Evolutionary conservation across 441 rosid genomes (phyloP).

Genomic region (Gossypium laxum): DNA sequence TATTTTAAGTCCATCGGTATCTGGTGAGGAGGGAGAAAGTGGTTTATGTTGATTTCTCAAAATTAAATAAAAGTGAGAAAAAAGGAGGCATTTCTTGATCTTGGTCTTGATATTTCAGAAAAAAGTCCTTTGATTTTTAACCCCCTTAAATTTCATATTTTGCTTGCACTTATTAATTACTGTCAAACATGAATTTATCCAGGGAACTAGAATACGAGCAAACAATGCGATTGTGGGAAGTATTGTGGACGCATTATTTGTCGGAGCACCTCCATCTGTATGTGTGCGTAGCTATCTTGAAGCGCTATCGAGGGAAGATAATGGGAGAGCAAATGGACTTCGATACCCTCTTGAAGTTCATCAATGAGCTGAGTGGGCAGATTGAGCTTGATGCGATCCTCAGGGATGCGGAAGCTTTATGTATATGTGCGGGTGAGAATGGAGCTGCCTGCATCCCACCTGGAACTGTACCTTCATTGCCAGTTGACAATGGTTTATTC

Average conservation of each 20-base stretch:
- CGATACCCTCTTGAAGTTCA: slow-evolving; percentile 88
- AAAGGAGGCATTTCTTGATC: neutral
- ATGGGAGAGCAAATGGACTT: slow-evolving; percentile 94
- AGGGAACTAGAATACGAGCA: slow-evolving; percentile 83
- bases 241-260: slow-evolving; percentile 75
- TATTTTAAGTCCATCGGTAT: neutral
- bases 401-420: slow-evolving; percentile 89
- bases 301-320: slow-evolving; percentile 73
- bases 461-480: slow-evolving; percentile 86
- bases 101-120: neutral
- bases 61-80: neutral
- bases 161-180: neutral
- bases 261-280: slow-evolving; percentile 89
- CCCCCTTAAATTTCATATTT: neutral
- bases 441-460: slow-evolving; percentile 90
- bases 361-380: slow-evolving; percentile 76
- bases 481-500: slow-evolving; percentile 43
- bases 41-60: neutral
- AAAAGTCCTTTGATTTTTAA: neutral
- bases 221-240: slow-evolving; percentile 90
- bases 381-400: slow-evolving; percentile 60
- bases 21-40: neutral
- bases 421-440: slow-evolving; percentile 84
- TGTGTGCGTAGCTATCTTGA: slow-evolving; percentile 81
- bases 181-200: slow-evolving; percentile 8